A percentile compares a stretch with the other conserved stretches of the same genome.
These are phyloP conservation scores for Suillus placidus DNA, from an alignment of 768 basidiomycete species.

Conservation along the genomic window DNA sequence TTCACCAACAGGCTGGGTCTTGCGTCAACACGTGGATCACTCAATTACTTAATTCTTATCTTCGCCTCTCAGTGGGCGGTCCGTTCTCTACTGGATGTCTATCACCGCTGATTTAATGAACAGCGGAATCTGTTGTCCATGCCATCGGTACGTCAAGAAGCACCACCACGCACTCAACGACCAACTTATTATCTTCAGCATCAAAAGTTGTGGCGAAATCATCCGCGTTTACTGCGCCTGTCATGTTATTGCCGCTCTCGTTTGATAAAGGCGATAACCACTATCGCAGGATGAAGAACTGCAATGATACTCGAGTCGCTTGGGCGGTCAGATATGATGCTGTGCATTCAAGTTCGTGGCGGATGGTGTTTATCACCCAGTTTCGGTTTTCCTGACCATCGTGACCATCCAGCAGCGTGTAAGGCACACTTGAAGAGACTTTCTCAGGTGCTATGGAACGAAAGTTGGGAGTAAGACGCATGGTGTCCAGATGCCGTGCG, in stretches of 20 bases:
- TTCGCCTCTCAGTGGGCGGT: background rate
- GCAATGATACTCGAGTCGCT: background rate
- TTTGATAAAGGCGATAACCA: background rate
- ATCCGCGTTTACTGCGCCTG: background rate
- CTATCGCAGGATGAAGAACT: background rate
- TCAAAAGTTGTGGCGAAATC: slow-evolving; percentile 5
- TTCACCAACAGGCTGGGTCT: background rate
- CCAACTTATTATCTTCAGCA: slow-evolving; percentile 22
- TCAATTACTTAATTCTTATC: slow-evolving; percentile 3
- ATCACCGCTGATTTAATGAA: background rate
- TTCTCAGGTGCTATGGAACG: background rate
- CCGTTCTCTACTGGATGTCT: slow-evolving; percentile 9
- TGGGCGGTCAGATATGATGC: background rate
- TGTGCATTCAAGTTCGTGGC: background rate
- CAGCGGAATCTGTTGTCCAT: slow-evolving; percentile 17
- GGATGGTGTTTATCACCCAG: background rate
- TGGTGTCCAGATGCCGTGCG: background rate
- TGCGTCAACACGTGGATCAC: slow-evolving; percentile 4
- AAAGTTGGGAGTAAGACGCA: background rate
- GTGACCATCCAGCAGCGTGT: background rate
- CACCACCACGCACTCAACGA: slow-evolving; percentile 31
- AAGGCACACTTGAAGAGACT: background rate
- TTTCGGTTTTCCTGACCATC: background rate
- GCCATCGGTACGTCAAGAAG: slow-evolving; percentile 24
- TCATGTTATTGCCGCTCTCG: background rate